Evolutionary conservation across 331 rosid genomes (phyloP), one percentile per base, ranked within the genome.

Genomic region (Pyracantha coccinea): DNA sequence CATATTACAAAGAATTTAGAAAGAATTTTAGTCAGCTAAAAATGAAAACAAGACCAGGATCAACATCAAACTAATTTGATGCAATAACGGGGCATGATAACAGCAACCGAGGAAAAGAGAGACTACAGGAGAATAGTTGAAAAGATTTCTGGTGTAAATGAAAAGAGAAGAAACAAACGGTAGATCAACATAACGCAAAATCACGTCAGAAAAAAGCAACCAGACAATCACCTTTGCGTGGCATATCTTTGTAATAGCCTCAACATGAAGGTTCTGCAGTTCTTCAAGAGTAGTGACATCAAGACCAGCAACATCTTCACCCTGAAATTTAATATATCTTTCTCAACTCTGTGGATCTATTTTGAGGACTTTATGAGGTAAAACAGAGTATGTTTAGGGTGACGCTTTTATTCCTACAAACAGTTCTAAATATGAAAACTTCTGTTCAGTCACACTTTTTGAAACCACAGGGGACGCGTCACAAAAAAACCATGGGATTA

Each of bases 181-280:
- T 69, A 27, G 27, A 9, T 47, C 65, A 25, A 33, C 31, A 12
- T 5, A 27, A 23, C 45, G 23, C 44, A 44, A 27, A 45, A 59
- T 10, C 66, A 35, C 33, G 7, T 23, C 33, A 41, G 44, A 64
- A 63, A 14, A 55, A 68, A 58, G 24, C 16, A 69, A 10, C 33
- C 55, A 21, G 63, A 82, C n/a, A 71, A 77, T 80, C 61, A 88
- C 93, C 92, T 90, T 90, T 35, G 87, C 90, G 3, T 82, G 96
- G 83, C 89, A 85, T 74, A 90, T 90, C 78, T 85, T 90, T 52
- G 96, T 88, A 78, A 90, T 85, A 71, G 96, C 93, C 71, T 87
- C 91, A 63, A 90, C 88, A 68, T 90, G 93, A 79, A 90, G 87
- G 81, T 85, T 88, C 80, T 88, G 96, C 66, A 90, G 85, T 79